Base-by-base conservation (phyloP, 345 rosid species). In the Turritis glabra region DNA sequence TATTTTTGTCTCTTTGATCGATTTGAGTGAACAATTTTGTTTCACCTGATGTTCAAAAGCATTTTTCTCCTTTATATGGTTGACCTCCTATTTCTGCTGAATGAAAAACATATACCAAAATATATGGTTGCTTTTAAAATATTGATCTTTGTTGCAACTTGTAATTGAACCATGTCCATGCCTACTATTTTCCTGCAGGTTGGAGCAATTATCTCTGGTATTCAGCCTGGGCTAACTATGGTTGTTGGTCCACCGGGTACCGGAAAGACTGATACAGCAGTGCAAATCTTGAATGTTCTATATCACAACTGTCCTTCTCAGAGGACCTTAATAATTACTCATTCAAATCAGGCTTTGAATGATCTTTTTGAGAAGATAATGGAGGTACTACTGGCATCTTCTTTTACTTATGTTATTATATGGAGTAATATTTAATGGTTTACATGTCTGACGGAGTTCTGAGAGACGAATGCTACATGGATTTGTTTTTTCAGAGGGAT, bases 231-330 rank as follows among this genome's bases (percentile, higher is more conserved):
- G 63, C 84, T 95, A 37, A 90, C 97, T 37, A 92, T 95, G 99
- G 97, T 92, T 60, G 99, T 95, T 15, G 99, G 99, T 78, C 99
- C 99, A 27, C 99, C 99, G 14, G 99, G 99, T 77, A 95, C 97
- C 0, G 99, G 99, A 75, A 95, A 95, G 85, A 95, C 99, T 59
- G 99, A 95, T 82, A 95, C 97, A 60, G 99, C 97, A 40, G 99
- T 95, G 81, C 99, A 95, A 78, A 88, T 95, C 63, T 83, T 95
- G 81, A 92, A 92, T 62, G 93, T 92, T 79, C 90, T 95, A 32
- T 95, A 95, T 84, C 99, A 95, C 75, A 95, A 95, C 71, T 95
- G 97, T 77, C 94, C 99, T 63, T 90, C 97, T 65, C 99, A 95
- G 78, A 92, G 99, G 77, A 95, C 99, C 44, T 84, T 95, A 73